Percentiles rank a stretch among this genome's conserved stretches.
Conservation (phyloP, 129 eudicot species). For the Silybum marianum region DNA sequence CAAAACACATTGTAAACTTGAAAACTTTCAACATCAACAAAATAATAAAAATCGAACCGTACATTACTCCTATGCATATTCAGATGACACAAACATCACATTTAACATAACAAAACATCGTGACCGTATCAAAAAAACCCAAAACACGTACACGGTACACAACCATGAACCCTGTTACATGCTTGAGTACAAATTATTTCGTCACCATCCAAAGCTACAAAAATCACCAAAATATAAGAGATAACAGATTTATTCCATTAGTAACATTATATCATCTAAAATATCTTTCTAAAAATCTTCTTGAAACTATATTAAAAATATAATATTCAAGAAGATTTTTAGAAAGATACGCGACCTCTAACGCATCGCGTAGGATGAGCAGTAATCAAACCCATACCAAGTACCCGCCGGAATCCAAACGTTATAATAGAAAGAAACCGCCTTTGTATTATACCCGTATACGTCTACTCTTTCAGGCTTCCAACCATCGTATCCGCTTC, state of each 20-base stretch:
- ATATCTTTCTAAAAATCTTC: neutral
- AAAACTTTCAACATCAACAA: neutral
- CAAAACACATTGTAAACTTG: neutral
- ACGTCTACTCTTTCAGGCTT: slow-evolving; percentile 71
- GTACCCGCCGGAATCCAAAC: slow-evolving; percentile 45
- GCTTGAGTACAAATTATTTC: neutral
- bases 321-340: neutral
- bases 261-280: neutral
- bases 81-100: neutral
- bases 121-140: no score
- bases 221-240: neutral
- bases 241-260: neutral
- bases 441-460: slow-evolving; percentile 48
- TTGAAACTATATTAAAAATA: neutral
- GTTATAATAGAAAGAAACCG: slow-evolving; percentile 65
- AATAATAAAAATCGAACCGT: neutral
- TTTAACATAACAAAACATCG: neutral
- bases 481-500: slow-evolving; percentile 94
- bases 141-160: neutral
- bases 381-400: slow-evolving; percentile 72
- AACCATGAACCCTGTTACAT: neutral
- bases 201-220: neutral
- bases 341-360: neutral
- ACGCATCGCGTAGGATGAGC: slow-evolving; percentile 28
- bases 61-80: neutral